Evolutionary conservation across 805 yeast species (phyloP).

Genomic region (Candida insectalens): DNA sequence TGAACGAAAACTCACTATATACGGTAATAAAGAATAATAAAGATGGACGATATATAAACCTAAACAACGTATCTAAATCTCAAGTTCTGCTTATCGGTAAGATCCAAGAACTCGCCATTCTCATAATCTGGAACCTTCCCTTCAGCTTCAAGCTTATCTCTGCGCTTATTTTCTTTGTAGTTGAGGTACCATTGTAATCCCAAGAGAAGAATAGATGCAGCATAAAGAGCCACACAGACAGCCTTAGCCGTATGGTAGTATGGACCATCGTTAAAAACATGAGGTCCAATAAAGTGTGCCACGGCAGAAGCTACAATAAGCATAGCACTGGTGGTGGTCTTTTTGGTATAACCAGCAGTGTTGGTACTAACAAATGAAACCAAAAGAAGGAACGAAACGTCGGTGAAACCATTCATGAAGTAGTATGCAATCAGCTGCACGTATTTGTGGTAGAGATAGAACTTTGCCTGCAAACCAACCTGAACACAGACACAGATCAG

Average conservation of each 20-base stretch:
- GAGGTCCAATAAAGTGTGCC: constrained; percentile 46
- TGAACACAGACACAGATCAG: neutral
- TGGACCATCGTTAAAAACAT: constrained; percentile 36
- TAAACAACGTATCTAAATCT: constrained; percentile 16
- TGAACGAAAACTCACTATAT: no score
- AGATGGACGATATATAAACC: no score
- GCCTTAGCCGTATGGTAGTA: constrained; percentile 30
- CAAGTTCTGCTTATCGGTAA: constrained; percentile 20
- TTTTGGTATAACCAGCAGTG: constrained; percentile 44
- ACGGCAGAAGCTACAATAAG: constrained; percentile 37
- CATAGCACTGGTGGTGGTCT: constrained; percentile 32
- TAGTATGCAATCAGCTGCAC: neutral
- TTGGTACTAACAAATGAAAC: constrained; percentile 5
- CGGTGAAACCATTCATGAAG: constrained; percentile 3
- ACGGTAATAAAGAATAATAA: no score
- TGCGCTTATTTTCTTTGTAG: constrained; percentile 29
- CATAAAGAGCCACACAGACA: constrained; percentile 17
- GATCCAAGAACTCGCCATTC: constrained; percentile 21
- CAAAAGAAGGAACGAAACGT: constrained; percentile 4
- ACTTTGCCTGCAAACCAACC: neutral
- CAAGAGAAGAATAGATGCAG: constrained; percentile 26
- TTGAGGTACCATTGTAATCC: constrained; percentile 21
- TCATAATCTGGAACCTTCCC: constrained; percentile 11
- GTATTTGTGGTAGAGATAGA: neutral
- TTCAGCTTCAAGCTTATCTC: constrained; percentile 24